Base-by-base conservation (phyloP, 1,139 yeast species). In the Kazachstania sp. region DNA sequence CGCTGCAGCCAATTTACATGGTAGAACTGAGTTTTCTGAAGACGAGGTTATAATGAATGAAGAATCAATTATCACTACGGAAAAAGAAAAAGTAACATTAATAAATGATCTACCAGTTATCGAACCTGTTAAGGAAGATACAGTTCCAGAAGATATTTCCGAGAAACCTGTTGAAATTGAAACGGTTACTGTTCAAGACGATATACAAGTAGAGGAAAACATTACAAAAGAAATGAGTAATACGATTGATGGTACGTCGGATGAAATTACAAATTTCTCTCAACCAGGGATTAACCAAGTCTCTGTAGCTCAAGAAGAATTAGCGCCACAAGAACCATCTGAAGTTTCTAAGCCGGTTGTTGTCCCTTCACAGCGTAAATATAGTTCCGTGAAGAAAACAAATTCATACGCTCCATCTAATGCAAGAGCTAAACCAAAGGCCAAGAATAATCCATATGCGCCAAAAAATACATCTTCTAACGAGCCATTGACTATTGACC, bases 391-490 rank as follows among this genome's bases (percentile, higher is more conserved):
- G 11, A 23, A 28, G 32, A 38, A 38, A 16, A 20, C 18, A 37
- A 18, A 35, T 23, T 40, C 44, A n/a, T 43, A 42, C 30, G 43
- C 46, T 2, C 46, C 50, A 18, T 18, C 23, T 8, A 18, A 16
- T 30, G n/a, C 26, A 5, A 39, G 15, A 38, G 5, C 45, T 9
- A 39, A 36, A 16, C 36, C 37, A 20, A 45, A 30, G 16, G 16
- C 38, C 7, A 49, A 43, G 28, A 43, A 16, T 16, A 43, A 38
- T n/a, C 19, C 48, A 3, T 49, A 47, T 34, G 23, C 44, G 3
- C 50, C 52, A 8, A 23, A 38, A 18, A 30, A n/a, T 30, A 31
- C 31, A 11, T 42, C 35, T 11, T 37, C 34, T 11, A 37, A 41
- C 9, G 36, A 43, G 12, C 26, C 13, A n/a, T 19, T 31, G 4